A percentile compares a stretch with the other conserved stretches of the same genome.
Conservation (phyloP, 371 early-diverging fungal genomes). For the Saksenaea vasiformis region DNA sequence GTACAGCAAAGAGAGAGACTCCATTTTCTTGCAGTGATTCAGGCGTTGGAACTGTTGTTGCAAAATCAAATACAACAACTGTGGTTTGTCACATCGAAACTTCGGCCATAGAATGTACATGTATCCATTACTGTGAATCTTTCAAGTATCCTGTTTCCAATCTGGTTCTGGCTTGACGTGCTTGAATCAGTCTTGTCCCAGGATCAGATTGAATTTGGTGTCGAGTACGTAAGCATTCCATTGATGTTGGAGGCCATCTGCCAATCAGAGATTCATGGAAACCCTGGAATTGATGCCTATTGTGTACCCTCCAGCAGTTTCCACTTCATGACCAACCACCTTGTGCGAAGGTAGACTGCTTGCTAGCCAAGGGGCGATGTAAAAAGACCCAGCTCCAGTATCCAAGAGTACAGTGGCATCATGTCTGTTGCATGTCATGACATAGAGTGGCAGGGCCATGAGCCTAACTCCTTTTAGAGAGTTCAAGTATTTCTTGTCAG, state of each 20-base stretch:
- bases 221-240: conserved; percentile 2
- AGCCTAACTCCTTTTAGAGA: background rate
- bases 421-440: conserved; percentile 4
- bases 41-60: background rate
- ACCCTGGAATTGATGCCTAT: background rate
- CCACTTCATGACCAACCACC: background rate
- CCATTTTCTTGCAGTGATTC: background rate
- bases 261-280: background rate
- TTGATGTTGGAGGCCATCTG: background rate
- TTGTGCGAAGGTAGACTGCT: background rate
- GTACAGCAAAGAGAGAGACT: background rate
- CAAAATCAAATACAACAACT: conserved; percentile 2
- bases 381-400: conserved; percentile 1
- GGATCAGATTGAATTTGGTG: conserved; percentile 6
- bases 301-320: background rate
- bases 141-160: background rate
- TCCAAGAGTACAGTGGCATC: conserved; percentile 4
- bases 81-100: background rate
- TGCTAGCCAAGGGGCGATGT: background rate
- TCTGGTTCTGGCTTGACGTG: background rate
- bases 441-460: background rate
- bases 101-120: background rate
- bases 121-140: background rate
- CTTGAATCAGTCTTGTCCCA: conserved; percentile 8
- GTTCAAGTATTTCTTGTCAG: background rate